Evolutionary conservation across 2,329 filamentous ascomycete species (phyloP), one percentile per base, ranked within the genome.

Genomic region (Stachybotrys echinatus): DNA sequence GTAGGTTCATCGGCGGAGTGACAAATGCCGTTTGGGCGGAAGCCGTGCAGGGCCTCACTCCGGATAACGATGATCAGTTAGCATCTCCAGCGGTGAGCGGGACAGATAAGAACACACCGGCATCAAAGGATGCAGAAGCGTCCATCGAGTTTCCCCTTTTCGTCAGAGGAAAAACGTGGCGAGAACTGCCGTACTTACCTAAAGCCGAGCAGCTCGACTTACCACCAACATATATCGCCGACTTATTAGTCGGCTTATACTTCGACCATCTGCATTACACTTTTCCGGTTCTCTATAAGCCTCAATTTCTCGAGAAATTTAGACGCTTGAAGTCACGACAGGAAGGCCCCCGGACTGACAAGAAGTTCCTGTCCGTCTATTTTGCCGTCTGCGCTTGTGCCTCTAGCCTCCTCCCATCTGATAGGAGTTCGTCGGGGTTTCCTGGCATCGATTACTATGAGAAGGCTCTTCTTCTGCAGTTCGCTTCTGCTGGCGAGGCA

Each of bases 341-440:
- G n/a, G n/a, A n/a, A n/a, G 45, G 50, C 12, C 42, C 49, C 23
- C 10, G 37, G 12, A 43, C 57, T 4, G 27, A 47, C 2, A n/a
- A n/a, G 14, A 53, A 56, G 17, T 65, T 63, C 37, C 49, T 64
- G 5, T 55, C 55, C 23, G 58, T 64, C 4, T 65, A 64, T 49
- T 64, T 61, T 23, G 56, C 61, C 6, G 58, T 65, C 0, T 65
- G 61, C 37, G 62, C 62, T 0, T 65, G 61, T 19, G 57, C 62
- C 10, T 61, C 61, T 1, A 57, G 62, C 12, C 54, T 62, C 12
- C 46, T 63, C 12, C 59, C 56, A 2, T 45, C 45, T 0, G 48
- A 48, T 6, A 39, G 52, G 1, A 54, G 55, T 6, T 38, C 42
- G 5, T 38, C 44, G 12, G n/a, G 23, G 14, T 55, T 75, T 72